phyloP scores from a whole-genome alignment of 1,284 basidiomycete species.

The Peniophora sp. region DNA sequence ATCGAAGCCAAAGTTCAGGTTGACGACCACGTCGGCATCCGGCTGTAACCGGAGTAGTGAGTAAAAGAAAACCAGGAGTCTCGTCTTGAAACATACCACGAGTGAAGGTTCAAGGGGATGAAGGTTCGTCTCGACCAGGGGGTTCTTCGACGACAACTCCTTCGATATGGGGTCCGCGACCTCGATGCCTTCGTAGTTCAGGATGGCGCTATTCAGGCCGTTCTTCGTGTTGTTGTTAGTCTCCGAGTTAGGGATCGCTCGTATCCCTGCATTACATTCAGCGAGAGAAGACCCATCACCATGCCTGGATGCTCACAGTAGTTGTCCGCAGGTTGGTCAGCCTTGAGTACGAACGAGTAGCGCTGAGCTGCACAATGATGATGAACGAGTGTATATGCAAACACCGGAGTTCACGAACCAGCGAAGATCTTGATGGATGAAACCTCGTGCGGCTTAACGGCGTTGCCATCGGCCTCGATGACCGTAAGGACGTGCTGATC shows the following conservation, averaged over 20 bases:
- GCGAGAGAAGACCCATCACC: neutral
- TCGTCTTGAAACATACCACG: constrained; percentile 19
- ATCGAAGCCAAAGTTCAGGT: neutral
- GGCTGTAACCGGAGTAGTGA: constrained; percentile 12
- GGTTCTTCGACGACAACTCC: constrained; percentile 4
- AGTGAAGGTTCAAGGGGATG: constrained; percentile 5
- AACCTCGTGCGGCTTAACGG: constrained; percentile 28
- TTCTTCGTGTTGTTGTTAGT: neutral
- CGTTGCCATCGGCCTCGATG: constrained; percentile 40
- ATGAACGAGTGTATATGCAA: too few relatives aligned
- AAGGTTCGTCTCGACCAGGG: constrained; percentile 22
- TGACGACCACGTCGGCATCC: constrained; percentile 7
- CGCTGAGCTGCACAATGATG: constrained; percentile 27
- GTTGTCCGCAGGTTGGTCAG: constrained; percentile 18
- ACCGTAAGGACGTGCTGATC: constrained; percentile 34
- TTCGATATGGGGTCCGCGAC: constrained; percentile 20
- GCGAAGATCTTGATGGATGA: constrained; percentile 28
- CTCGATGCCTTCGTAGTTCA: constrained; percentile 26
- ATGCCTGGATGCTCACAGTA: constrained; percentile 22
- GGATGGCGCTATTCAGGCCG: constrained; percentile 17
- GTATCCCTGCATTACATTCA: constrained; percentile 11
- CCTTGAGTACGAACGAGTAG: constrained; percentile 23
- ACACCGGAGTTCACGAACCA: too few relatives aligned
- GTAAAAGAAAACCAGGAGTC: too few relatives aligned
- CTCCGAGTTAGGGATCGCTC: constrained; percentile 9